A percentile compares a stretch with the other conserved stretches of the same genome.
Evolutionary conservation across 2,329 filamentous ascomycete species (phyloP).

Genomic region (Colletotrichum tropicicola): DNA sequence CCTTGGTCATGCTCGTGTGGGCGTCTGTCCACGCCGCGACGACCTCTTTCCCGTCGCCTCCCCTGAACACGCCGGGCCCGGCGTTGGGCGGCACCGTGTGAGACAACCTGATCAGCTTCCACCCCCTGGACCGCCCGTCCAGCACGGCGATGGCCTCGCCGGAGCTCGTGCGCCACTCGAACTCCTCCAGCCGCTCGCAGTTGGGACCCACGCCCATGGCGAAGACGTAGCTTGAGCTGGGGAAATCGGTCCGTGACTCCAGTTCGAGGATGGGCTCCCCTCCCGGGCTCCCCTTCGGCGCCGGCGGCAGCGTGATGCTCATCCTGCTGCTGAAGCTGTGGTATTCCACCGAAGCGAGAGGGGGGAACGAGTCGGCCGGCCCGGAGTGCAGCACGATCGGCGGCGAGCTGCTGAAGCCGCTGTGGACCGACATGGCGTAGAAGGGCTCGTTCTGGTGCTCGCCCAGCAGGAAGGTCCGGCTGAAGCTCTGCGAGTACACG

Average conservation of each 20-base stretch:
- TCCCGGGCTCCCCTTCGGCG: conserved; percentile 15
- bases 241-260: conserved; percentile 14
- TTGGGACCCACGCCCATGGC: conserved; percentile 39
- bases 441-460: conserved; percentile 28
- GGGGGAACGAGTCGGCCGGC: conserved; percentile 17
- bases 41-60: conserved; percentile 49
- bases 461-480: conserved; percentile 25
- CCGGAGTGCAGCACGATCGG: conserved; percentile 32
- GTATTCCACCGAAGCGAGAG: conserved; percentile 29
- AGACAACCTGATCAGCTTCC: conserved; percentile 51
- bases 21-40: conserved; percentile 49
- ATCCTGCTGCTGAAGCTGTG: conserved; percentile 24
- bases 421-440: conserved; percentile 30
- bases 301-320: conserved; percentile 21
- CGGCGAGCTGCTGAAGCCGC: conserved; percentile 22
- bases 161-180: conserved; percentile 53
- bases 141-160: conserved; percentile 44
- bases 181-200: conserved; percentile 40
- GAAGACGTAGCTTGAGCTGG: conserved; percentile 40
- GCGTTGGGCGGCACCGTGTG: conserved; percentile 9
- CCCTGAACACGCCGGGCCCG: conserved; percentile 2
- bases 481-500: conserved; percentile 31
- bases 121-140: conserved; percentile 42
- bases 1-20: conserved; percentile 43
- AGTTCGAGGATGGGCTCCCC: conserved; percentile 15